These are phyloP conservation scores for Sporothrix euskadiensis DNA, from an alignment of 2,329 filamentous ascomycete species.

Conservation along the genomic window DNA sequence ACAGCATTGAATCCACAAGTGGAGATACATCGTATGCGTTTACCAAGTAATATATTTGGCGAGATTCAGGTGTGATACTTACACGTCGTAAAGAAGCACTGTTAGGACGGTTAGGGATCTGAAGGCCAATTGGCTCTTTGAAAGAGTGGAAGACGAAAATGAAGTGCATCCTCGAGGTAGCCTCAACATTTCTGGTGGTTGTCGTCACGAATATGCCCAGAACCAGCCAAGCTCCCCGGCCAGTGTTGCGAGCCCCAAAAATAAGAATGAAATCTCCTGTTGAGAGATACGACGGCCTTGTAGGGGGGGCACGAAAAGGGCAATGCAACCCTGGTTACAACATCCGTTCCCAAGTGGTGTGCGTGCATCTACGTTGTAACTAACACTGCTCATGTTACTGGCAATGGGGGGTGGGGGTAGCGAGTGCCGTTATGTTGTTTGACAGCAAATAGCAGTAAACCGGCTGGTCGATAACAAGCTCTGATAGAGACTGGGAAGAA, in stretches of 20 bases:
- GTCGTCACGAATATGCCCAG: background rate
- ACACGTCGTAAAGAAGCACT: background rate
- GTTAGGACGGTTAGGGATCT: background rate
- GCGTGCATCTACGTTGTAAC: no score
- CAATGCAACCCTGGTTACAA: background rate
- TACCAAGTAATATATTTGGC: background rate
- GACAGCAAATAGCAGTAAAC: background rate
- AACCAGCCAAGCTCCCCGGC: no score
- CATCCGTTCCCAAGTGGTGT: no score
- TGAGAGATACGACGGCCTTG: background rate
- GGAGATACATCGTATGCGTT: background rate
- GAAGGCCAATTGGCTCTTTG: background rate
- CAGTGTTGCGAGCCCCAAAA: background rate
- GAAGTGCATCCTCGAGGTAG: background rate
- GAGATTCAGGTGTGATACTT: background rate
- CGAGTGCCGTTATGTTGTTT: background rate
- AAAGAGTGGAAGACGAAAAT: background rate
- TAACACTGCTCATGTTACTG: background rate
- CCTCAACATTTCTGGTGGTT: background rate
- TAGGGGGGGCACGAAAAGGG: background rate
- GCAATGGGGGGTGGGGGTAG: background rate
- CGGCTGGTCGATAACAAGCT: background rate
- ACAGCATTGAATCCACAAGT: background rate
- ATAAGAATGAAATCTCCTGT: background rate
- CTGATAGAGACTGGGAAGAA: background rate